A percentile compares a stretch with the other conserved stretches of the same genome.
Evolutionary conservation across 2,329 filamentous ascomycete genomes (phyloP).

Genomic region (Paecilomyces variotii): DNA sequence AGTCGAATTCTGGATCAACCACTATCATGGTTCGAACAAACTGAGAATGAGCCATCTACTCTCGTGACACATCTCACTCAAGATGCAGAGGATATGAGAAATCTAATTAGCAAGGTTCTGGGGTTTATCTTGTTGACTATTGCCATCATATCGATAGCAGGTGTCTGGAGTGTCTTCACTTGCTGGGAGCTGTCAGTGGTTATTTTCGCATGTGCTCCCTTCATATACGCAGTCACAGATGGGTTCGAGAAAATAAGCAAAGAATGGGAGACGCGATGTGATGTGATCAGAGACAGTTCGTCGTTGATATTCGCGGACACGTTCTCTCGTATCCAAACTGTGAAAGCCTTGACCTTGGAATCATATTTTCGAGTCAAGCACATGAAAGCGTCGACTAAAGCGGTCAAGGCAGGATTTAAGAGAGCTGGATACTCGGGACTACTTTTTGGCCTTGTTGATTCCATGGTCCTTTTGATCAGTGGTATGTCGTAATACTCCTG

Average conservation of each 20-base stretch:
- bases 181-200: constrained; percentile 79
- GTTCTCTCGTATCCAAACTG: constrained; percentile 69
- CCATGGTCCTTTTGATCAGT: constrained; percentile 61
- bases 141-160: constrained; percentile 59
- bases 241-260: constrained; percentile 57
- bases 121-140: constrained; percentile 60
- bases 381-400: constrained; percentile 39
- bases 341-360: constrained; percentile 69
- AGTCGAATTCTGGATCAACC: constrained; percentile 66
- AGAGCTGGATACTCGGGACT: constrained; percentile 61
- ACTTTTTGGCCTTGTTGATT: constrained; percentile 71
- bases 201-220: constrained; percentile 58
- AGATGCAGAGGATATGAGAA: constrained; percentile 80
- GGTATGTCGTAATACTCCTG: constrained; percentile 22
- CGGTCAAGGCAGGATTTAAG: constrained; percentile 55
- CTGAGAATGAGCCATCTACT: constrained; percentile 54
- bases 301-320: constrained; percentile 44
- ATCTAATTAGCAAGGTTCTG: constrained; percentile 69
- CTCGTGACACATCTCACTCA: constrained; percentile 68
- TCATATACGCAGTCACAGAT: constrained; percentile 59
- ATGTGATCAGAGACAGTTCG: constrained; percentile 53
- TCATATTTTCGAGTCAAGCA: constrained; percentile 61
- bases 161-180: constrained; percentile 65
- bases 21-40: constrained; percentile 66
- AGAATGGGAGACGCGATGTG: constrained; percentile 64